Percentiles rank a stretch among this genome's conserved stretches.
Evolutionary conservation across 2,329 filamentous ascomycete species (phyloP).

Genomic region (Cordyceps fumosorosea): DNA sequence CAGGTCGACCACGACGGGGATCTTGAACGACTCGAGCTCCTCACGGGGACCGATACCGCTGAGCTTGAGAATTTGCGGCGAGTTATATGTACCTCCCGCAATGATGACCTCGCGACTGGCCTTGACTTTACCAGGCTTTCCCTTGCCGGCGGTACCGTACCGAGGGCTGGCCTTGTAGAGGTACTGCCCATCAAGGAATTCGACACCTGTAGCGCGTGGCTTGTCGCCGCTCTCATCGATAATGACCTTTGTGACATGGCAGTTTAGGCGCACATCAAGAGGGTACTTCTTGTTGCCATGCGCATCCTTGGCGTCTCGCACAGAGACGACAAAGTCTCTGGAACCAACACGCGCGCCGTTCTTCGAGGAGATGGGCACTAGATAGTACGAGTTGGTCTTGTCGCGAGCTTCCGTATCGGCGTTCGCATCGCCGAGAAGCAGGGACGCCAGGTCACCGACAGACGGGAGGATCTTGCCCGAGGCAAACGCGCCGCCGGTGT

Average conservation of each 20-base stretch:
- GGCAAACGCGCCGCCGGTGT: slow-evolving; percentile 44
- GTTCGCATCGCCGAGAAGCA: slow-evolving; percentile 45
- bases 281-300: slow-evolving; percentile 48
- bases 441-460: slow-evolving; percentile 31
- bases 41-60: slow-evolving; percentile 39
- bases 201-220: slow-evolving; percentile 41
- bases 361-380: slow-evolving; percentile 48
- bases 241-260: slow-evolving; percentile 37
- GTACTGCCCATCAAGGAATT: slow-evolving; percentile 39
- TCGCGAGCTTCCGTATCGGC: slow-evolving; percentile 38
- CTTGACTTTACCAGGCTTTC: slow-evolving; percentile 25
- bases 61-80: slow-evolving; percentile 47
- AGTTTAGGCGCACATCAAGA: slow-evolving; percentile 47
- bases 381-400: slow-evolving; percentile 39
- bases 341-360: slow-evolving; percentile 43
- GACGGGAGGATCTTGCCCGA: slow-evolving; percentile 26
- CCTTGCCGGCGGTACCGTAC: slow-evolving; percentile 22
- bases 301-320: slow-evolving; percentile 39
- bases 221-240: slow-evolving; percentile 32
- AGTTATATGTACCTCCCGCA: slow-evolving; percentile 45
- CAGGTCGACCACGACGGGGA: slow-evolving; percentile 42
- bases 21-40: slow-evolving; percentile 31
- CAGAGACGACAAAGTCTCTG: slow-evolving; percentile 46
- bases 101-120: slow-evolving; percentile 43
- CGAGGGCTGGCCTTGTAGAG: slow-evolving; percentile 41